Evolutionary conservation across 306 rosid species (phyloP).

Genomic region (cucumber (Cucumis sativus)): DNA sequence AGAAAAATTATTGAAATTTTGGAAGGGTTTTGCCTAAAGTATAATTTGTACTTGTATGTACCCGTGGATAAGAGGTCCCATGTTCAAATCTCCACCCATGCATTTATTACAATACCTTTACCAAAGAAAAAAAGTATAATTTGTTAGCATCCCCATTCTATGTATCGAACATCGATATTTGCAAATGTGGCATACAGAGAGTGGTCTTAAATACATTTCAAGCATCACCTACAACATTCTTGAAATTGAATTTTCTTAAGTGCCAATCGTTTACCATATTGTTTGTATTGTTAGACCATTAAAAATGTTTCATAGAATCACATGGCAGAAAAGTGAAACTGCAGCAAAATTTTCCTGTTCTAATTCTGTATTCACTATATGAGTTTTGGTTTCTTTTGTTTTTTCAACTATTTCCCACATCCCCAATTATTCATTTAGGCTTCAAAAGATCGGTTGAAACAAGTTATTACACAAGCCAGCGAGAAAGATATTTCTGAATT

Average conservation of each 20-base stretch:
- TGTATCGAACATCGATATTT: not conserved
- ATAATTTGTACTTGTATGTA: not conserved
- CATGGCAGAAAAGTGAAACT: not conserved
- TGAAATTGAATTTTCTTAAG: not conserved
- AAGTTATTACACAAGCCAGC: constrained; percentile 61
- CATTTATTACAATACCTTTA: no score
- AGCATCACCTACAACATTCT: not conserved
- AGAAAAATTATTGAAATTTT: not conserved
- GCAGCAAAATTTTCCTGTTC: not conserved
- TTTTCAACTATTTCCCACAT: constrained; percentile 1
- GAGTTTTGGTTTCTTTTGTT: not conserved
- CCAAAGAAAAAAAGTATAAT: not conserved
- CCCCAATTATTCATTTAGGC: constrained; percentile 32
- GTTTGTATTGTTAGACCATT: not conserved
- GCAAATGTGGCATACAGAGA: not conserved
- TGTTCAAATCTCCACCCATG: no score
- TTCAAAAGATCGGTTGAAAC: constrained; percentile 62
- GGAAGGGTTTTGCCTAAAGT: not conserved
- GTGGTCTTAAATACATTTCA: not conserved
- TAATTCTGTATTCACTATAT: not conserved
- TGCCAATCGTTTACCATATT: not conserved
- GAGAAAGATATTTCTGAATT: constrained; percentile 46
- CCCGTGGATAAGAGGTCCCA: no score
- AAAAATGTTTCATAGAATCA: not conserved
- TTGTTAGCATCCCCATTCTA: not conserved